Evolutionary conservation across 2,329 filamentous ascomycete genomes (phyloP).

Genomic region (Gnomoniopsis smithogilvyi): DNA sequence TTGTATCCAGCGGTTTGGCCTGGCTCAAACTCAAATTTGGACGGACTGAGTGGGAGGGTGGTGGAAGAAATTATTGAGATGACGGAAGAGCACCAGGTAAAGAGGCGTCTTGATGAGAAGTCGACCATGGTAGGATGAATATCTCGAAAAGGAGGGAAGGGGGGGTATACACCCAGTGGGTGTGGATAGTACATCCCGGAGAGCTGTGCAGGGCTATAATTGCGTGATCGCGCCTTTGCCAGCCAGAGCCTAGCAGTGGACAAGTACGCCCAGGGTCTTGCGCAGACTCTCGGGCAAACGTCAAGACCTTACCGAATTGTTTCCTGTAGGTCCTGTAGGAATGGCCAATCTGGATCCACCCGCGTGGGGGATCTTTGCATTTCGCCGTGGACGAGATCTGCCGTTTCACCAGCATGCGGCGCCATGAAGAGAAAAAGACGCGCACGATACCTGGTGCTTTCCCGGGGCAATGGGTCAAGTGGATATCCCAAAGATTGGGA

Average conservation of each 20-base stretch:
- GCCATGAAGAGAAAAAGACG: neutral
- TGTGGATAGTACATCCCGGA: constrained; percentile 2
- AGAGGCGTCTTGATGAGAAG: constrained; percentile 7
- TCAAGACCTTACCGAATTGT: neutral
- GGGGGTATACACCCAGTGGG: neutral
- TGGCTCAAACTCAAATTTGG: constrained; percentile 1
- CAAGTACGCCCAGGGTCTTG: neutral
- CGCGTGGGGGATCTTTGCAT: neutral
- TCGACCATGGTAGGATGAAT: constrained; percentile 12
- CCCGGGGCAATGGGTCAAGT: neutral
- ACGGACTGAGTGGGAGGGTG: neutral
- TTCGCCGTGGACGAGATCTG: neutral
- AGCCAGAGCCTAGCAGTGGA: neutral
- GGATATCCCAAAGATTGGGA: neutral
- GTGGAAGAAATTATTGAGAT: constrained; percentile 8
- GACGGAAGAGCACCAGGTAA: constrained; percentile 8
- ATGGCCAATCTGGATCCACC: constrained; percentile 1
- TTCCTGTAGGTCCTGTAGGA: neutral
- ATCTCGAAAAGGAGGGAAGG: constrained; percentile 17
- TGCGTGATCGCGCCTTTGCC: constrained; percentile 7
- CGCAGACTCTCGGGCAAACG: neutral
- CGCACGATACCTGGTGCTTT: neutral
- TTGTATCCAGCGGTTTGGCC: neutral
- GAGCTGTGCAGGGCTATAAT: constrained; percentile 2
- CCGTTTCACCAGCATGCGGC: neutral